phyloP scores from a whole-genome alignment of 2,329 filamentous ascomycete genomes.

The Stenocarpella maydis region DNA sequence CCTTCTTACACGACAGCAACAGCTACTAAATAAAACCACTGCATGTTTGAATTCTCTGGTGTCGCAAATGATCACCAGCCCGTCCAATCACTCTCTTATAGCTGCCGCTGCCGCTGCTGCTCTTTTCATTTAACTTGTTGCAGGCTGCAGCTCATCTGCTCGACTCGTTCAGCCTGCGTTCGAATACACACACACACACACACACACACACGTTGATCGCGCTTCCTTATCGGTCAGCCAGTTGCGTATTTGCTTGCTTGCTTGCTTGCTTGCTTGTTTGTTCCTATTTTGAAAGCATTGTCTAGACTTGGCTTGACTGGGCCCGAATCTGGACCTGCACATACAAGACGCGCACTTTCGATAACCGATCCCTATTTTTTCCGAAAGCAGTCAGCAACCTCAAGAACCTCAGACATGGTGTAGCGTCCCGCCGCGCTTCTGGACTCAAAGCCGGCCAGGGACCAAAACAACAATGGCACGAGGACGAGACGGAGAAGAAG shows the following conservation, averaged over 20 bases:
- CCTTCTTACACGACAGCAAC: not conserved
- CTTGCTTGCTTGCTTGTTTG: not conserved
- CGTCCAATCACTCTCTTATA: not conserved
- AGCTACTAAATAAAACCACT: too few relatives aligned
- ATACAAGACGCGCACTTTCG: not conserved
- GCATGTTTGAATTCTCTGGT: slow-evolving; percentile 1
- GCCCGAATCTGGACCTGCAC: not conserved
- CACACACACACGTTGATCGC: not conserved
- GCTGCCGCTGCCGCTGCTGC: too few relatives aligned
- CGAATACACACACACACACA: too few relatives aligned
- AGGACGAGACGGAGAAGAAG: not conserved
- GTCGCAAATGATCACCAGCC: not conserved
- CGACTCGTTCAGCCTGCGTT: not conserved
- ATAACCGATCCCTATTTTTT: not conserved
- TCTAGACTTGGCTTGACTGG: not conserved
- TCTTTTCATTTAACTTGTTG: not conserved
- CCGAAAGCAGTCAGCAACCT: not conserved
- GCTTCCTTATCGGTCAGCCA: not conserved
- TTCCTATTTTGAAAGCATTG: slow-evolving; percentile 6
- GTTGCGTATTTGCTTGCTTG: not conserved
- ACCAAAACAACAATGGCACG: not conserved
- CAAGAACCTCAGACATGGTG: slow-evolving; percentile 20
- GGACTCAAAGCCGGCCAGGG: slow-evolving; percentile 23
- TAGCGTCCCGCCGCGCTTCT: not conserved
- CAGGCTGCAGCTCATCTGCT: not conserved